These are phyloP conservation scores for Russula dissimulans DNA, from an alignment of 768 basidiomycete genomes.

Conservation along the genomic window DNA sequence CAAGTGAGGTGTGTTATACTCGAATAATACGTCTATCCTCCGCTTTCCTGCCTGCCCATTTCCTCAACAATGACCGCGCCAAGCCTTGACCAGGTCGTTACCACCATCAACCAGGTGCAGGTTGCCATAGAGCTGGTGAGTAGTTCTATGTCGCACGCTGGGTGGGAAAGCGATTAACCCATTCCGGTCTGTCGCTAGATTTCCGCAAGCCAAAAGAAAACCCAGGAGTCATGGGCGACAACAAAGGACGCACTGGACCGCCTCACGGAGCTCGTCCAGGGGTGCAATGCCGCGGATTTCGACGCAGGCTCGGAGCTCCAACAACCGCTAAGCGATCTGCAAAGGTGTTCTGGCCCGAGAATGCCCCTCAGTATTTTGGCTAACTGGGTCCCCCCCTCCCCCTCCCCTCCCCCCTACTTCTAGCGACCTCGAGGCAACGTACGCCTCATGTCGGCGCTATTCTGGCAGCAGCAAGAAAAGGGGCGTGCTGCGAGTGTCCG, in stretches of 20 bases:
- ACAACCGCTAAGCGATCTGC: neutral
- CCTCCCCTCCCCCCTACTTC: neutral
- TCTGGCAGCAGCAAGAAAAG: conserved; percentile 4
- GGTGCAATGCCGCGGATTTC: neutral
- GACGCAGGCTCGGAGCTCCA: conserved; percentile 1
- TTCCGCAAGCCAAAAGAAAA: conserved; percentile 5
- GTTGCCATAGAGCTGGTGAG: conserved; percentile 6
- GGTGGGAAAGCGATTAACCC: neutral
- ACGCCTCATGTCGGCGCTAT: neutral
- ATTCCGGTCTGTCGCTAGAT: neutral
- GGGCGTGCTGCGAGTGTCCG: neutral
- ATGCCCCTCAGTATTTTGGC: neutral
- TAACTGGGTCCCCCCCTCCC: neutral
- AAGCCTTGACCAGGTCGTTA: conserved; percentile 8
- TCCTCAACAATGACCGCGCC: conserved; percentile 9
- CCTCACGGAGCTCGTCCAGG: neutral
- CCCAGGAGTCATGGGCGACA: neutral
- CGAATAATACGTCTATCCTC: neutral
- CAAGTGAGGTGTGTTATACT: neutral
- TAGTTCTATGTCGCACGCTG: neutral
- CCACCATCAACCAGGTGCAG: conserved; percentile 5
- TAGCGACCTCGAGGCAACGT: conserved; percentile 3
- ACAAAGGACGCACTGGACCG: neutral
- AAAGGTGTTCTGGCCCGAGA: neutral
- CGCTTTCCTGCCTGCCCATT: neutral